Percentiles rank a stretch among this genome's conserved stretches.
Evolutionary conservation across 2,329 filamentous ascomycete species (phyloP).

Genomic region (Sporothrix variecibatus): DNA sequence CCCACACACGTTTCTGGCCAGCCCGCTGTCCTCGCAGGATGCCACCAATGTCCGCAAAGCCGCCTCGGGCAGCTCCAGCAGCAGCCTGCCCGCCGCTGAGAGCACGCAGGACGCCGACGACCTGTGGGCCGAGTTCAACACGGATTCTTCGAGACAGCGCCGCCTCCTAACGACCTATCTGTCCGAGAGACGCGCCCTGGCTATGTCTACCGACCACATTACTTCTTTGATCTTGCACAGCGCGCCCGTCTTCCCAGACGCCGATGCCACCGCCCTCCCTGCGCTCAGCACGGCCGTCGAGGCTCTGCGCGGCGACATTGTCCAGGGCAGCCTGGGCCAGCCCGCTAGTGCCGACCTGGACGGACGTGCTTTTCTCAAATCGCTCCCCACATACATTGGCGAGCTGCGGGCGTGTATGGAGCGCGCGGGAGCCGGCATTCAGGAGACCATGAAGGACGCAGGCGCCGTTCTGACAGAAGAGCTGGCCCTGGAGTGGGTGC

Average conservation of each 20-base stretch:
- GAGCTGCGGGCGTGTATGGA: slow-evolving; percentile 52
- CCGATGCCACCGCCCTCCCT: not conserved
- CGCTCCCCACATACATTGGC: slow-evolving; percentile 53
- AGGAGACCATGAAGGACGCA: slow-evolving; percentile 54
- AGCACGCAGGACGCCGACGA: slow-evolving; percentile 55
- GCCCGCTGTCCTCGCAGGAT: slow-evolving; percentile 76
- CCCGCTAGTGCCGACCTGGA: slow-evolving; percentile 19
- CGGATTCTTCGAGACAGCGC: slow-evolving; percentile 60
- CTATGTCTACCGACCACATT: slow-evolving; percentile 63
- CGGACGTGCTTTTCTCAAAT: slow-evolving; percentile 44
- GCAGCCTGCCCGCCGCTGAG: slow-evolving; percentile 33
- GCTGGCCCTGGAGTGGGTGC: slow-evolving; percentile 60
- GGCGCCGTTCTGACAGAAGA: slow-evolving; percentile 51
- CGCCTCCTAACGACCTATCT: slow-evolving; percentile 74
- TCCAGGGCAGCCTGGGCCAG: slow-evolving; percentile 18
- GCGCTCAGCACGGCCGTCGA: slow-evolving; percentile 12
- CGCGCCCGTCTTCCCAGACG: slow-evolving; percentile 29
- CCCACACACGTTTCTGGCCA: slow-evolving; percentile 69
- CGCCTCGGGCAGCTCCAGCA: slow-evolving; percentile 54
- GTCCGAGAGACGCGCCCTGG: slow-evolving; percentile 67
- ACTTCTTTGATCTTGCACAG: slow-evolving; percentile 53
- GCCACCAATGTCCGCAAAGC: slow-evolving; percentile 73
- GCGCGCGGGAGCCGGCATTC: slow-evolving; percentile 51
- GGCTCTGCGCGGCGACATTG: slow-evolving; percentile 24
- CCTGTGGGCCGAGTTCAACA: slow-evolving; percentile 62